Percentiles rank a stretch among this genome's conserved stretches.
Conservation (phyloP, 2,329 filamentous ascomycete genomes). For the Dactylellina drechsleri region DNA sequence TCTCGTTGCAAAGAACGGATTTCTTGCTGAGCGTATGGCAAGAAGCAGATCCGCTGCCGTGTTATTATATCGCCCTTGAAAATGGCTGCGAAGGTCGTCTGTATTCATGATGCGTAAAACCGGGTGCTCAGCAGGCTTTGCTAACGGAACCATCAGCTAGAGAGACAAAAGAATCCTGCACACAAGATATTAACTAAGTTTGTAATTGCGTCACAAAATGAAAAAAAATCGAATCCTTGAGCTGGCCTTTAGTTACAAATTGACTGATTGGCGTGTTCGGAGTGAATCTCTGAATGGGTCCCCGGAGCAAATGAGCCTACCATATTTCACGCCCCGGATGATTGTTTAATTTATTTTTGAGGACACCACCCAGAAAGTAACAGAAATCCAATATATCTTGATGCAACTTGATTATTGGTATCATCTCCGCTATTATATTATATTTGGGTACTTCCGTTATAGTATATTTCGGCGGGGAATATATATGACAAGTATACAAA, state of each 20-base stretch:
- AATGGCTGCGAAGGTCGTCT: not conserved
- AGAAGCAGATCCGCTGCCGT: slow-evolving; percentile 45
- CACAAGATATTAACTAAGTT: slow-evolving; percentile 20
- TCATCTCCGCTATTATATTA: not conserved
- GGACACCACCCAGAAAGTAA: slow-evolving; percentile 14
- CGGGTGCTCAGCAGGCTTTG: not conserved
- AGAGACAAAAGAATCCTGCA: slow-evolving; percentile 17
- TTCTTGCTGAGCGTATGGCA: slow-evolving; percentile 14
- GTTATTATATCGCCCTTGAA: slow-evolving; percentile 25
- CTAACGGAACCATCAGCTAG: slow-evolving; percentile 17
- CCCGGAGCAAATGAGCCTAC: slow-evolving; percentile 11
- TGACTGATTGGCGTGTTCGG: slow-evolving; percentile 19
- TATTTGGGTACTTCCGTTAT: slow-evolving; percentile 27
- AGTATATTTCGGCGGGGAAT: slow-evolving; percentile 34
- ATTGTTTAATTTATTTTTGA: slow-evolving; percentile 29
- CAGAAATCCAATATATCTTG: slow-evolving; percentile 6
- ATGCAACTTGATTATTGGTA: slow-evolving; percentile 16
- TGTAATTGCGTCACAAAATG: slow-evolving; percentile 36
- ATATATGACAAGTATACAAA: not conserved
- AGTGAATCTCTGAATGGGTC: slow-evolving; percentile 34
- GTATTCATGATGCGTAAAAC: not conserved
- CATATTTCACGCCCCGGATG: slow-evolving; percentile 9
- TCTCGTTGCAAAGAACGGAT: not conserved
- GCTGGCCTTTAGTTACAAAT: slow-evolving; percentile 20
- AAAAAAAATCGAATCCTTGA: slow-evolving; percentile 12